Conservation (phyloP, 345 rosid genomes). For the Firmiana major region DNA sequence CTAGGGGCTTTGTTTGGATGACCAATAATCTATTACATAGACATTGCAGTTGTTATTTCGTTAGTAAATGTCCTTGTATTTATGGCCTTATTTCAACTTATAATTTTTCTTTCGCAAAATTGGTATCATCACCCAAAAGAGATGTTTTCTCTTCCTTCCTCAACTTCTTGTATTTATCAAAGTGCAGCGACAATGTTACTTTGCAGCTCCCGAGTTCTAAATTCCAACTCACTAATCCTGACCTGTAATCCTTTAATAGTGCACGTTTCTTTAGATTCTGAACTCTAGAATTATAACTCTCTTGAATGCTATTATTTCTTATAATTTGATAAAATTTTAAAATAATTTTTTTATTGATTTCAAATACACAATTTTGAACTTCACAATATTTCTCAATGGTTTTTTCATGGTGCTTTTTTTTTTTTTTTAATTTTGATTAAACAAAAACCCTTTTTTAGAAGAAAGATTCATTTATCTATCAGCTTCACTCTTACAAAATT, state of each 20-base stretch:
- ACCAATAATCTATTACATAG: not conserved
- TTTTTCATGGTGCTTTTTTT: no score
- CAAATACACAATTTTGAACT: no score
- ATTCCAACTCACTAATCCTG: not conserved
- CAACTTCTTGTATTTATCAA: not conserved
- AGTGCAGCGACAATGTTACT: not conserved
- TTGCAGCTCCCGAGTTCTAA: not conserved
- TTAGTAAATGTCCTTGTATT: not conserved
- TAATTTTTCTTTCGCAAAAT: not conserved
- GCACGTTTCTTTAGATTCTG: no score
- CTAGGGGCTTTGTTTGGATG: not conserved
- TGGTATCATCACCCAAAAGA: not conserved
- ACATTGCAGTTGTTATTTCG: not conserved
- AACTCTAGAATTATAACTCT: no score
- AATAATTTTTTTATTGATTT: no score
- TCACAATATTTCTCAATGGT: no score
- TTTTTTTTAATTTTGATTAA: no score
- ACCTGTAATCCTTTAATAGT: not conserved
- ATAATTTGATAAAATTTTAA: no score
- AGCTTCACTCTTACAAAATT: no score
- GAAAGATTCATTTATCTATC: no score
- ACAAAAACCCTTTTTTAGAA: no score
- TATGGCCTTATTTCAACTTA: not conserved
- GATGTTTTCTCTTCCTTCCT: not conserved
- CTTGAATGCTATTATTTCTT: no score